Conservation (phyloP, 2,329 filamentous ascomycete genomes). For the Aureobasidium sp. region DNA sequence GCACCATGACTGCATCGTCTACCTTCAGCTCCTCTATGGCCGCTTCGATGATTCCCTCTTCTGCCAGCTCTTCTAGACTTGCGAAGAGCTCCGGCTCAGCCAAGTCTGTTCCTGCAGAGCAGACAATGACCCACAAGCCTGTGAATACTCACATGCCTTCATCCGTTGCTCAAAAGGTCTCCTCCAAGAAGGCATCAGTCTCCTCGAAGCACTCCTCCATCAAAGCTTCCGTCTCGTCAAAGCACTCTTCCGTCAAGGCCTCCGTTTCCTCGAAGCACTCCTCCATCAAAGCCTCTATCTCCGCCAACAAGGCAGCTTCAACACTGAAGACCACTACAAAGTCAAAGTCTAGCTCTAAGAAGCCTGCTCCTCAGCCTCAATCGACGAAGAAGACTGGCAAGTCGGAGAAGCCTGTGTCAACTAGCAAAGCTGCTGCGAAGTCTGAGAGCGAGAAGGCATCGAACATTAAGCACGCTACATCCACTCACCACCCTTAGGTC, state of each 20-base stretch:
- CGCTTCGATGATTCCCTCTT: not conserved
- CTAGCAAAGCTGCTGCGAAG: not conserved
- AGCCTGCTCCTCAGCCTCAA: not conserved
- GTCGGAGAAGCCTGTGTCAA: not conserved
- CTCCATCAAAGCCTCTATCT: not conserved
- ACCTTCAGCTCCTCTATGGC: not conserved
- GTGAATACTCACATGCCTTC: not conserved
- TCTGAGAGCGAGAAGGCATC: not conserved
- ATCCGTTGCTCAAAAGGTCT: not conserved
- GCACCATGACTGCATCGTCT: constrained; percentile 1
- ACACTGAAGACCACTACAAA: not conserved
- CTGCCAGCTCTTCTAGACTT: not conserved
- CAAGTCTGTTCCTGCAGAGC: not conserved
- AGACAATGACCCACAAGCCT: not conserved
- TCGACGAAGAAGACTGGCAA: not conserved
- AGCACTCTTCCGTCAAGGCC: not conserved
- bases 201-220: not conserved
- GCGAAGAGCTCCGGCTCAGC: not conserved
- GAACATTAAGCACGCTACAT: not conserved
- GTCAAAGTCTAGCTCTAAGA: not conserved
- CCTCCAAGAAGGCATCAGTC: not conserved
- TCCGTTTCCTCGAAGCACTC: not conserved
- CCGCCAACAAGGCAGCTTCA: not conserved
- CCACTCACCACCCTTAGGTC: not conserved
- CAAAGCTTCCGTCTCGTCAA: not conserved